Percentiles rank a stretch among this genome's conserved stretches.
Conservation (phyloP, 495 filamentous ascomycete species). For the Hyaloscypha finlandica region DNA sequence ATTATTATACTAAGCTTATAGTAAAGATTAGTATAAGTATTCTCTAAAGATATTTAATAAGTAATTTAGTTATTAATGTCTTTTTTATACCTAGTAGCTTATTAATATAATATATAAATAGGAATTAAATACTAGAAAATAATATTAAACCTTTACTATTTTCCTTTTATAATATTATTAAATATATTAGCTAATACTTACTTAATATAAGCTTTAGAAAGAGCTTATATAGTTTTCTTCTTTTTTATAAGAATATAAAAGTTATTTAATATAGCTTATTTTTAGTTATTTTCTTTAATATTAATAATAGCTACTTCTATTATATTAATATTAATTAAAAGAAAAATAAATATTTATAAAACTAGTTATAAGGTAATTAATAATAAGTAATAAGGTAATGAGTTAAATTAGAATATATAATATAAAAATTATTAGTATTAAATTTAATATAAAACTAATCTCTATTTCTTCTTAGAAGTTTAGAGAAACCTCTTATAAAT, state of each 20-base stretch:
- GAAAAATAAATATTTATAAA: too few species aligned
- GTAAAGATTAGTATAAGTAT: slow-evolving; percentile 24
- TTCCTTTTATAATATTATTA: slow-evolving; percentile 17
- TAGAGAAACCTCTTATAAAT: too few species aligned
- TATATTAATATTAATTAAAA: too few species aligned
- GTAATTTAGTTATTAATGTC: slow-evolving; percentile 14
- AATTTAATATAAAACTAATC: too few species aligned
- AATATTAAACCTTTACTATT: slow-evolving; percentile 17
- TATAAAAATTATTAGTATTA: too few species aligned
- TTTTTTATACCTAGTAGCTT: slow-evolving; percentile 12
- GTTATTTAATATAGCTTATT: slow-evolving; percentile 32
- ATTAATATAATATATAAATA: slow-evolving; percentile 16
- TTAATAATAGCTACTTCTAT: too few species aligned
- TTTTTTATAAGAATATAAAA: slow-evolving; percentile 29
- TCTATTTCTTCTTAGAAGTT: too few species aligned
- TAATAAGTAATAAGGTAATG: too few species aligned
- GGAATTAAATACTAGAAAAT: slow-evolving; percentile 10
- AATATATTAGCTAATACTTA: not conserved
- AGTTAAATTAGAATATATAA: too few species aligned
- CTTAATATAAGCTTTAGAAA: slow-evolving; percentile 27
- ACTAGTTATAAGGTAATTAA: too few species aligned
- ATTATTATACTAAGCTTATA: slow-evolving; percentile 17
- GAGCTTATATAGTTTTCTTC: slow-evolving; percentile 31
- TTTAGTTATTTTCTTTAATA: too few species aligned
- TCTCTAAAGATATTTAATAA: slow-evolving; percentile 9